Percentiles rank a stretch among this genome's conserved stretches.
Evolutionary conservation across 1,284 basidiomycete species (phyloP).

Genomic region (Puccinia triticina): DNA sequence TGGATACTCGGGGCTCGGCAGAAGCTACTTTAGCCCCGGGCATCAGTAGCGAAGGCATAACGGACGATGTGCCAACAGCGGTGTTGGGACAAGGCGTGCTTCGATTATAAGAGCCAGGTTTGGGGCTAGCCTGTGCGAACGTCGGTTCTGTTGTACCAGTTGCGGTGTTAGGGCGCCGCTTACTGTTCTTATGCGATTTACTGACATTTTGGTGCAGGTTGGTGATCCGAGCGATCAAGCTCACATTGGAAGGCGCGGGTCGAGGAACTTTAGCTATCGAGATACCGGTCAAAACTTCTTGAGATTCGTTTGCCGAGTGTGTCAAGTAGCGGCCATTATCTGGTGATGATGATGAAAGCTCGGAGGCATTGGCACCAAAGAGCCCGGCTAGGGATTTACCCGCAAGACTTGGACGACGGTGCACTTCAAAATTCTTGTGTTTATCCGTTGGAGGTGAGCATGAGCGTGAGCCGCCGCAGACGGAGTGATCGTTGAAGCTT

Average conservation of each 20-base stretch:
- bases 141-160: constrained; percentile 25
- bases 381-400: not conserved
- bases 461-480: not conserved
- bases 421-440: not conserved
- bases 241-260: not conserved
- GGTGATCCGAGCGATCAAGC: constrained; percentile 31
- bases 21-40: not conserved
- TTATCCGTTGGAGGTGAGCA: not conserved
- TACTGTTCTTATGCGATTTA: constrained; percentile 17
- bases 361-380: not conserved
- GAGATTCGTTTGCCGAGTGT: constrained; percentile 15
- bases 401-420: constrained; percentile 5
- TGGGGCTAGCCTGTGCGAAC: constrained; percentile 1
- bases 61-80: not conserved
- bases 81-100: constrained; percentile 16
- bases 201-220: constrained; percentile 13
- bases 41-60: not conserved
- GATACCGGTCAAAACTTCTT: constrained; percentile 15
- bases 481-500: not conserved
- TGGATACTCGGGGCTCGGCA: constrained; percentile 11
- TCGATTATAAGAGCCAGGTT: not conserved
- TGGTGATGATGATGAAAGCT: not conserved
- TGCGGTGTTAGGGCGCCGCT: constrained; percentile 40
- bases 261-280: not conserved
- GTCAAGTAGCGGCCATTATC: not conserved